phyloP scores from a whole-genome alignment of 2,329 filamentous ascomycete species.

The Cladophialophora yegresii region DNA sequence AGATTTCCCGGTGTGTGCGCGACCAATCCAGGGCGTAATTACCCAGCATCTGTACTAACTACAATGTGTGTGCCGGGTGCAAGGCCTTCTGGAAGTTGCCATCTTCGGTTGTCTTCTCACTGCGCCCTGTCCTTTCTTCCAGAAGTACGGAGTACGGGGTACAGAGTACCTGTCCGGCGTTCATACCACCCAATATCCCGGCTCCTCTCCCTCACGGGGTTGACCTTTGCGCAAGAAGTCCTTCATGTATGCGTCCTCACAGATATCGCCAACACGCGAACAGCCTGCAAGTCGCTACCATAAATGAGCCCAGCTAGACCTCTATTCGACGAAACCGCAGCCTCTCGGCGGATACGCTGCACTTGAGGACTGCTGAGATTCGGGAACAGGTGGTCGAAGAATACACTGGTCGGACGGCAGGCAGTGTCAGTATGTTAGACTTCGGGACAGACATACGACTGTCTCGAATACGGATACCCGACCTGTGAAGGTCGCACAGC shows the following conservation, averaged over 20 bases:
- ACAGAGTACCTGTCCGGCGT: not conserved
- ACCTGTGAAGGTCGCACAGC: constrained; percentile 1
- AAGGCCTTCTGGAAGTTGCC: not conserved
- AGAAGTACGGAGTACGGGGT: not conserved
- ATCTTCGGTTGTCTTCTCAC: not conserved
- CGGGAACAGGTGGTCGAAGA: not conserved
- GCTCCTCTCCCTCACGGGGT: not conserved
- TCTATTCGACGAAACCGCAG: not conserved
- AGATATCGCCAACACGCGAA: not conserved
- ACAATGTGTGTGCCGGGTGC: no score
- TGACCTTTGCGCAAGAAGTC: not conserved
- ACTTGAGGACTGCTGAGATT: not conserved
- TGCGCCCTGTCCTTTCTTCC: not conserved
- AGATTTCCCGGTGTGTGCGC: not conserved
- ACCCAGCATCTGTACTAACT: not conserved
- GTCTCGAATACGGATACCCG: not conserved
- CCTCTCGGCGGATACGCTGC: not conserved
- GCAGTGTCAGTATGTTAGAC: constrained; percentile 10
- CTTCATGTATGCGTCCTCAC: not conserved
- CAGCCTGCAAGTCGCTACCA: not conserved
- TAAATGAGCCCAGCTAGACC: not conserved
- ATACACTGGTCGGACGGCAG: not conserved
- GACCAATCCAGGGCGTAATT: not conserved
- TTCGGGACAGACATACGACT: not conserved
- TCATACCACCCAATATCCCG: not conserved